Conservation (phyloP, 495 filamentous ascomycete genomes). For the Daldinia childiae region DNA sequence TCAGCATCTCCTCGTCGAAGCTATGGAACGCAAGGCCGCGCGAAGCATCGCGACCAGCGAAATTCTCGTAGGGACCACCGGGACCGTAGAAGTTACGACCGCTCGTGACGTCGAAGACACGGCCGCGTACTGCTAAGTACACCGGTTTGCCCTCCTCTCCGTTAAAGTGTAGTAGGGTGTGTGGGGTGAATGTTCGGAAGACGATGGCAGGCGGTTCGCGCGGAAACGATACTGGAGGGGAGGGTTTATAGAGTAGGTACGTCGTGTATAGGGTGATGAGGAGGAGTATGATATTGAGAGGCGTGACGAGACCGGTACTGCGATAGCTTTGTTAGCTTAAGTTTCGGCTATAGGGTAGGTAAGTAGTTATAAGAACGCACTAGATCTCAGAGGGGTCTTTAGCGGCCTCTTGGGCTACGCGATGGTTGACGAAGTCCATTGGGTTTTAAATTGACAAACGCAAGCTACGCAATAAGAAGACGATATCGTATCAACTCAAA, state of each 20-base stretch:
- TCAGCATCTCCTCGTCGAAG: conserved; percentile 97
- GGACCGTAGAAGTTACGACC: conserved; percentile 94
- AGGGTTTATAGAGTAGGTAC: conserved; percentile 73
- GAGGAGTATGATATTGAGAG: conserved; percentile 81
- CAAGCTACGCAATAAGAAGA: background rate
- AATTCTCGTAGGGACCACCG: conserved; percentile 91
- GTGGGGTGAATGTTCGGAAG: conserved; percentile 91
- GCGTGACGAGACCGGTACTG: conserved; percentile 71
- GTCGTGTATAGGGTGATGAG: conserved; percentile 73
- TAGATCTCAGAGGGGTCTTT: conserved; percentile 43
- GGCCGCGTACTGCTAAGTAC: conserved; percentile 84
- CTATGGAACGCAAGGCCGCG: conserved; percentile 89
- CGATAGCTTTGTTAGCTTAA: conserved; percentile 29
- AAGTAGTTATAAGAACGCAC: conserved; percentile 39
- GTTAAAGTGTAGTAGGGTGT: conserved; percentile 86
- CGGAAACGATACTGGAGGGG: conserved; percentile 64
- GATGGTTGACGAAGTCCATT: conserved; percentile 67
- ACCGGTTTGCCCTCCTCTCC: conserved; percentile 77
- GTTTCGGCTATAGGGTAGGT: conserved; percentile 24
- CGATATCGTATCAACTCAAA: background rate
- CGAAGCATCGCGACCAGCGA: conserved; percentile 93
- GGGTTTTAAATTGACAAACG: background rate
- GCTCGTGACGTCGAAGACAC: conserved; percentile 85
- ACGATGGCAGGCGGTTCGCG: conserved; percentile 78
- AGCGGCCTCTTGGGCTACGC: conserved; percentile 60